Evolutionary conservation across 176 grass and related monocot species (phyloP).

Genomic region (Cenchrus fungigraminus): DNA sequence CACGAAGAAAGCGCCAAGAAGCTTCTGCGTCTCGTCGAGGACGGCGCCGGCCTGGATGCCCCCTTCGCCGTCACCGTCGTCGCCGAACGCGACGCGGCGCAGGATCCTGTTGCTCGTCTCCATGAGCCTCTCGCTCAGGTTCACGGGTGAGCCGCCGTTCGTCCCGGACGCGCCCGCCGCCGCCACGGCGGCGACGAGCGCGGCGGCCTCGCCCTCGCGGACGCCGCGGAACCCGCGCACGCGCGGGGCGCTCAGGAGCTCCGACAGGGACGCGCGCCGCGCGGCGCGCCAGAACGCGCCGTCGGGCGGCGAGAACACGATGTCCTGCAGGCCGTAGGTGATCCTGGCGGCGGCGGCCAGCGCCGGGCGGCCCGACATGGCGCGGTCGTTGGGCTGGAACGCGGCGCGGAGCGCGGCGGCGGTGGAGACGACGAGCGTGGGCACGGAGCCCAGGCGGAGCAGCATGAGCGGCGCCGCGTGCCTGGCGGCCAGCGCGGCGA

Average conservation of each 20-base stretch:
- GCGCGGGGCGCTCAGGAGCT: constrained; percentile 58
- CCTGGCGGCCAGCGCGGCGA: constrained; percentile 49
- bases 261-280: constrained; percentile 45
- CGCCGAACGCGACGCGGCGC: constrained; percentile 57
- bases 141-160: background rate
- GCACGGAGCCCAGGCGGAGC: constrained; percentile 67
- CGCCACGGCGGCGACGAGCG: constrained; percentile 27
- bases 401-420: constrained; percentile 41
- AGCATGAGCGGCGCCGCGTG: constrained; percentile 68
- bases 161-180: background rate
- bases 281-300: constrained; percentile 61
- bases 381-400: constrained; percentile 55
- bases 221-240: constrained; percentile 53
- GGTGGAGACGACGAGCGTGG: constrained; percentile 65
- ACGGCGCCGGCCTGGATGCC: background rate
- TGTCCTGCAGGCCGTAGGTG: constrained; percentile 51
- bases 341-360: constrained; percentile 32
- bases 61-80: background rate
- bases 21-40: constrained; percentile 43
- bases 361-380: constrained; percentile 57
- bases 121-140: constrained; percentile 49
- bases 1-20: constrained; percentile 56
- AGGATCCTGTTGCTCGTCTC: constrained; percentile 49
- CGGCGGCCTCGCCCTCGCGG: constrained; percentile 56
- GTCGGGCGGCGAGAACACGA: constrained; percentile 47